Conservation (phyloP, 2,329 filamentous ascomycete species). For the Ilyonectria robusta region DNA sequence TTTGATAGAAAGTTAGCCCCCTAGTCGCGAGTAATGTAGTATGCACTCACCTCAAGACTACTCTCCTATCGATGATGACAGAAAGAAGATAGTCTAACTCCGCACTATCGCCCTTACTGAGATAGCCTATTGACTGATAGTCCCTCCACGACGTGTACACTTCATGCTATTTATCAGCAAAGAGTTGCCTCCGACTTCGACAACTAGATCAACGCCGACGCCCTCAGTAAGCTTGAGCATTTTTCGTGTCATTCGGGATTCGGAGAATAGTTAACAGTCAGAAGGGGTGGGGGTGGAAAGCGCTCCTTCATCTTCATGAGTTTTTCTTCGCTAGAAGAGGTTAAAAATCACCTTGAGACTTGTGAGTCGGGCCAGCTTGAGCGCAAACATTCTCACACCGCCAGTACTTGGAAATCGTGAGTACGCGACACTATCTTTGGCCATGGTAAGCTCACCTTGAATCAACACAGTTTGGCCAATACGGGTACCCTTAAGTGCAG, state of each 20-base stretch:
- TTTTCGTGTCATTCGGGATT: slow-evolving; percentile 61
- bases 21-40: background rate
- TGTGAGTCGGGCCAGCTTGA: slow-evolving; percentile 64
- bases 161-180: slow-evolving; percentile 57
- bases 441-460: slow-evolving; percentile 51
- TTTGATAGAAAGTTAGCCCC: slow-evolving; percentile 27
- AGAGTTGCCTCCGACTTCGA: slow-evolving; percentile 58
- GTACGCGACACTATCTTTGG: background rate
- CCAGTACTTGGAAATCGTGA: slow-evolving; percentile 52
- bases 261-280: slow-evolving; percentile 65
- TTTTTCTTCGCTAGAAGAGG: slow-evolving; percentile 66
- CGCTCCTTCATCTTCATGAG: slow-evolving; percentile 58
- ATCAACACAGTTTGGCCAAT: slow-evolving; percentile 60
- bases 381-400: slow-evolving; percentile 55
- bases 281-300: slow-evolving; percentile 58
- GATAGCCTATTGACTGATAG: slow-evolving; percentile 60
- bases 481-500: slow-evolving; percentile 55
- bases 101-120: slow-evolving; percentile 49
- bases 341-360: slow-evolving; percentile 66
- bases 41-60: slow-evolving; percentile 48
- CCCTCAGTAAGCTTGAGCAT: slow-evolving; percentile 59
- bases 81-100: slow-evolving; percentile 54
- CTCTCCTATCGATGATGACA: slow-evolving; percentile 54
- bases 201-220: slow-evolving; percentile 64
- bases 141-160: slow-evolving; percentile 58